Evolutionary conservation across 2,329 filamentous ascomycete genomes (phyloP), one percentile per base, ranked within the genome.

Genomic region (Boeremia lycopersici): DNA sequence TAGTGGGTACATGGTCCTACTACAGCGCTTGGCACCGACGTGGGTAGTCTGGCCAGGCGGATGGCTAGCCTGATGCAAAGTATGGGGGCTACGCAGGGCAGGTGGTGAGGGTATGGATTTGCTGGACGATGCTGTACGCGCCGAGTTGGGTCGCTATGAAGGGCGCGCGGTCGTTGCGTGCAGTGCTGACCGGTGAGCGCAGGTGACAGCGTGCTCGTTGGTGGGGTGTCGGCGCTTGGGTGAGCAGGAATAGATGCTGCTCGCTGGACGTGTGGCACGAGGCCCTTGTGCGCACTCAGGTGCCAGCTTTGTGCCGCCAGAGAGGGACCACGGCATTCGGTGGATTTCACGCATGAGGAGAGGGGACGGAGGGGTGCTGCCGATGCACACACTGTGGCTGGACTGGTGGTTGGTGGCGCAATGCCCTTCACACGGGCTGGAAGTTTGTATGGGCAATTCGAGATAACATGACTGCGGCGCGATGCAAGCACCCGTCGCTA

Each of bases 401-500:
- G 19, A 23, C 19, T 23, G 19, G 19, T 5, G 5, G 19, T 23
- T 23, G 19, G 19, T 23, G 19, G 19, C 19, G 19, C 19, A 23
- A 23, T 23, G 19, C 3, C 19, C 19, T 23, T 23, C 19, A 23
- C 19, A 23, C 19, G 19, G 19, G 19, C 19, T 23, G 19, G 19
- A 23, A 5, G 5, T 23, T 23, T 23, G 19, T 23, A 23, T 23
- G 19, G 19, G 34, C 19, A 34, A 12, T 31, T 45, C 26, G 36
- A 46, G 42, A 45, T 49, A 55, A 55, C 52, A 50, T 55, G 52
- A 55, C 46, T 31, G 36, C 17, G 25, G 10, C 46, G 35, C 35
- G 36, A 45, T 55, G 52, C 52, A 46, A 23, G 41, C 46, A 55
- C 46, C 52, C 52, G 46, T 55, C 19, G 9, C 41, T 55, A 55